These are phyloP conservation scores for Hericium erinaceus DNA, from an alignment of 768 basidiomycete species.

Conservation along the genomic window DNA sequence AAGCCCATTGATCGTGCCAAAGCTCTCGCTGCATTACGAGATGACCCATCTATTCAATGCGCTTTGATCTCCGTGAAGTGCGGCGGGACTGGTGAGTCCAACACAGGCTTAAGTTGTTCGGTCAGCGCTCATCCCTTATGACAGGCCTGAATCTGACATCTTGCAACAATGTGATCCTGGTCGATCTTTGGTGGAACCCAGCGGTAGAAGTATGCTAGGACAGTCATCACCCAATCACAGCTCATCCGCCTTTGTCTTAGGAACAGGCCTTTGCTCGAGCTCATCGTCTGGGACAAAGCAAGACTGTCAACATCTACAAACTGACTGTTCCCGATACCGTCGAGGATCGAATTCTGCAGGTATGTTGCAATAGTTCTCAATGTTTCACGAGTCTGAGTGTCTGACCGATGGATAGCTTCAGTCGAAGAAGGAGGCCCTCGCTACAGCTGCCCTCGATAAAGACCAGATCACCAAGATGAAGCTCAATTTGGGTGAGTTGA, in stretches of 20 bases:
- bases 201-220: constrained; percentile 55
- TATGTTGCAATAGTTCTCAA: neutral
- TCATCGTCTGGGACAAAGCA: constrained; percentile 80
- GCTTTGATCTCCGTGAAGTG: constrained; percentile 95
- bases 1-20: constrained; percentile 59
- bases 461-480: neutral
- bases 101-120: neutral
- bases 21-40: constrained; percentile 62
- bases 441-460: neutral
- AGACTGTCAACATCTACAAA: constrained; percentile 80
- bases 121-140: neutral
- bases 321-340: constrained; percentile 78
- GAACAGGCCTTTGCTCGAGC: constrained; percentile 90
- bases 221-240: constrained; percentile 7
- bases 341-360: constrained; percentile 68
- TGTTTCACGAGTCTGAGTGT: neutral
- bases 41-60: constrained; percentile 45
- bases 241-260: constrained; percentile 21
- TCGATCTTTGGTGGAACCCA: constrained; percentile 93
- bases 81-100: constrained; percentile 63
- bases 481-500: neutral
- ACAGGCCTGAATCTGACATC: constrained; percentile 79
- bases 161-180: constrained; percentile 87
- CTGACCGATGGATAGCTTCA: neutral
- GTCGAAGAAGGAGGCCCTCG: neutral